These are phyloP conservation scores for Chenopodium quinoa DNA, from an alignment of 148 eudicot species.

Conservation along the genomic window DNA sequence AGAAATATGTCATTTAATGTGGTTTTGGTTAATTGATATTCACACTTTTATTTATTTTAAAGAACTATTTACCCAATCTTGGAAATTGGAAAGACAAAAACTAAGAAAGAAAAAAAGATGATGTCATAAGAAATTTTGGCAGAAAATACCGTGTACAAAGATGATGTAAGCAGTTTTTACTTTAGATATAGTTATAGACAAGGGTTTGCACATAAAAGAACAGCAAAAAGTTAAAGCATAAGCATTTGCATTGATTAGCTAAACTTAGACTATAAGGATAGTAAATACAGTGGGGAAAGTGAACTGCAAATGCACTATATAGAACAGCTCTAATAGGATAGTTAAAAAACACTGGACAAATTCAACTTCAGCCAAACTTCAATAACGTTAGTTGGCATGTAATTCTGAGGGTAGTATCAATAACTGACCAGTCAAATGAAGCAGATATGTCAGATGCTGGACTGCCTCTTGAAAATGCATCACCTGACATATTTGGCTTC, in stretches of 20 bases:
- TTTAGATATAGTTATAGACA: too few relatives aligned
- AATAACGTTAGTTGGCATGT: not conserved
- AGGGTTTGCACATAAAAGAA: not conserved
- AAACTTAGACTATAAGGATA: not conserved
- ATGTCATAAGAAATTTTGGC: too few relatives aligned
- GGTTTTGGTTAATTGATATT: too few relatives aligned
- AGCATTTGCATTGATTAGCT: not conserved
- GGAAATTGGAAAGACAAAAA: too few relatives aligned
- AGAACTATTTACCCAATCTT: too few relatives aligned
- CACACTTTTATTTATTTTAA: too few relatives aligned
- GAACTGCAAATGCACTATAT: not conserved
- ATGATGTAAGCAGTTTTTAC: too few relatives aligned
- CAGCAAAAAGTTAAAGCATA: not conserved
- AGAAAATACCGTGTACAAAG: too few relatives aligned
- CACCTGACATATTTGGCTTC: slow-evolving; percentile 10
- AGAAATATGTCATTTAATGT: too few relatives aligned
- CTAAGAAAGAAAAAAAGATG: too few relatives aligned
- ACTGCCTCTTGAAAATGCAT: slow-evolving; percentile 17
- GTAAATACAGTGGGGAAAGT: not conserved
- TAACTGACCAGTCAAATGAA: slow-evolving; percentile 13
- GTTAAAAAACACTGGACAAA: not conserved
- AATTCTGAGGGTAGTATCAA: not conserved
- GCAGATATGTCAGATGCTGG: slow-evolving; percentile 18
- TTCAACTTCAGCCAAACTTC: not conserved
- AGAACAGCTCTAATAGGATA: not conserved